These are phyloP conservation scores for Bipolaris sorokiniana DNA, from an alignment of 2,329 filamentous ascomycete species.

Conservation along the genomic window DNA sequence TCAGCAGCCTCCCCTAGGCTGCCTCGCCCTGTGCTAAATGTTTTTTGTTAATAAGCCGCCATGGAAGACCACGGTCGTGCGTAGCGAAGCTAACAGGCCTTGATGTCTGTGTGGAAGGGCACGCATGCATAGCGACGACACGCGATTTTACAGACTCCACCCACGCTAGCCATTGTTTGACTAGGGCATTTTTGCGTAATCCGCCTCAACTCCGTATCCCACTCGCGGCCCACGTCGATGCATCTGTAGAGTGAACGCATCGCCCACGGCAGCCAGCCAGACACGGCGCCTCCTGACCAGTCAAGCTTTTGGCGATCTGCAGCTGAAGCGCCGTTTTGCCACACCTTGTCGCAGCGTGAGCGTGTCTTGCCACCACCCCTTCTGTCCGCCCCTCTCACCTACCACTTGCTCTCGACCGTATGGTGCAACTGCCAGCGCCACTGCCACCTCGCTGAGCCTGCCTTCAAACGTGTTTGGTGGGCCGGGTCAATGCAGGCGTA, in stretches of 20 bases:
- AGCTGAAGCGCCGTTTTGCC: conserved; percentile 16
- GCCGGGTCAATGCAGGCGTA: conserved; percentile 27
- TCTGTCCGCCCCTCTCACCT: background rate
- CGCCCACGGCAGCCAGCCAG: conserved; percentile 9
- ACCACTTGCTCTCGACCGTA: too few species aligned
- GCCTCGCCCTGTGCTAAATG: conserved; percentile 23
- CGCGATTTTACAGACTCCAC: conserved; percentile 31
- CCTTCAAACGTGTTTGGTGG: conserved; percentile 31
- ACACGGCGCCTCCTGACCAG: conserved; percentile 8
- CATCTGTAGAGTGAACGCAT: conserved; percentile 16
- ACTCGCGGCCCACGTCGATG: conserved; percentile 9
- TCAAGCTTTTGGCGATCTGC: conserved; percentile 15
- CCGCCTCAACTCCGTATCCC: conserved; percentile 6
- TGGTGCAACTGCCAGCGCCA: background rate
- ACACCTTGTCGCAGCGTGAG: conserved; percentile 2
- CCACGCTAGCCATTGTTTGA: conserved; percentile 2
- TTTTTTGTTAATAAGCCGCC: conserved; percentile 36
- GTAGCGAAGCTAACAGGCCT: conserved; percentile 29
- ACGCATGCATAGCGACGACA: conserved; percentile 29
- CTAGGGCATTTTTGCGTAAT: conserved; percentile 17
- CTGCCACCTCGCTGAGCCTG: conserved; percentile 4
- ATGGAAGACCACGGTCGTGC: conserved; percentile 23
- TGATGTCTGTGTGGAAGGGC: conserved; percentile 28
- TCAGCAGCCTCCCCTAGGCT: conserved; percentile 11
- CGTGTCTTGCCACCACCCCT: background rate